Conservation (phyloP, 2,329 filamentous ascomycete species). For the Penicillium brevicompactum region DNA sequence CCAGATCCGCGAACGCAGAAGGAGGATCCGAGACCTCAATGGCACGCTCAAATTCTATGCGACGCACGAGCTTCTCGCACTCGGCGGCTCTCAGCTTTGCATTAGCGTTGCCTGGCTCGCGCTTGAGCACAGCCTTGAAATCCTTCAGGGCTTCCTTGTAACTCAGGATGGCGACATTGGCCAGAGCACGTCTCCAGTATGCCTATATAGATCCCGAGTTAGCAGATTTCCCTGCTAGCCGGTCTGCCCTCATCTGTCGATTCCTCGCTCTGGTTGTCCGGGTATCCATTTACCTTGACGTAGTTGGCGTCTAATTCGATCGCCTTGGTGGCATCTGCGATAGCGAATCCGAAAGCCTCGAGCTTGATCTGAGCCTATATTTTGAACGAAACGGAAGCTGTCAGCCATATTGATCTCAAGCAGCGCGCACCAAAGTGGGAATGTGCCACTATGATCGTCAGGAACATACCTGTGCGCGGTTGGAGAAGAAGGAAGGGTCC, state of each 20-base stretch:
- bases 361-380: slow-evolving; percentile 87
- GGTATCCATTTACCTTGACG: slow-evolving; percentile 67
- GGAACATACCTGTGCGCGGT: slow-evolving; percentile 80
- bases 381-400: slow-evolving; percentile 5
- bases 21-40: slow-evolving; percentile 93
- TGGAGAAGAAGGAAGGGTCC: slow-evolving; percentile 89
- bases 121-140: slow-evolving; percentile 86
- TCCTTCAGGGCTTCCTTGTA: slow-evolving; percentile 87
- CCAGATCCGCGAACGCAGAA: slow-evolving; percentile 86
- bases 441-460: slow-evolving; percentile 20
- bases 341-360: slow-evolving; percentile 90
- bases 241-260: slow-evolving; percentile 1
- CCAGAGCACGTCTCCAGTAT: slow-evolving; percentile 90
- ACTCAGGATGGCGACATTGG: slow-evolving; percentile 85
- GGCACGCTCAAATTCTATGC: slow-evolving; percentile 88
- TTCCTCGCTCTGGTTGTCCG: not conserved
- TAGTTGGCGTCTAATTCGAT: slow-evolving; percentile 86
- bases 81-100: slow-evolving; percentile 88
- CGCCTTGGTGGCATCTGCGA: slow-evolving; percentile 86
- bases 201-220: slow-evolving; percentile 58
- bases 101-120: slow-evolving; percentile 85
- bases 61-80: slow-evolving; percentile 91
- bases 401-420: slow-evolving; percentile 3
- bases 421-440: slow-evolving; percentile 3
- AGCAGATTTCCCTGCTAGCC: not conserved